phyloP scores from a whole-genome alignment of 345 rosid species.

The Lepidium didymum region DNA sequence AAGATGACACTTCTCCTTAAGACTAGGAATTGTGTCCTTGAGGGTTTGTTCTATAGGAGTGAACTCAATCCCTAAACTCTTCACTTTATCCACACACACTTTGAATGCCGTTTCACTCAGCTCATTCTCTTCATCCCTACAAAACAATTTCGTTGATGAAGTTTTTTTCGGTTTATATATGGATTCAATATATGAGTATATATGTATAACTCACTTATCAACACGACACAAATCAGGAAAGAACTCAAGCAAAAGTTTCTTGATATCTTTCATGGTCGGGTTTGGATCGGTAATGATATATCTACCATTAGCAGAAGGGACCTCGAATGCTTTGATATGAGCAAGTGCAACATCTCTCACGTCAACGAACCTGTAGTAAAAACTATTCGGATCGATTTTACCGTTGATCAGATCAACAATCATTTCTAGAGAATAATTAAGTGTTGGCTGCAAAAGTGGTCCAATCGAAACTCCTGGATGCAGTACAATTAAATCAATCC shows the following conservation, averaged over 20 bases:
- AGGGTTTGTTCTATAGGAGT: background rate
- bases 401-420: conserved; percentile 28
- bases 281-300: too few species aligned
- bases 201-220: conserved; percentile 15
- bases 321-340: conserved; percentile 43
- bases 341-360: conserved; percentile 48
- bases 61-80: conserved; percentile 3
- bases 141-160: too few species aligned
- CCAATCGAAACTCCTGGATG: conserved; percentile 39
- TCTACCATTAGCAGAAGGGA: conserved; percentile 37
- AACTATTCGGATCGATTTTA: too few species aligned
- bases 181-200: too few species aligned
- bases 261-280: background rate
- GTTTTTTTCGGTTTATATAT: too few species aligned
- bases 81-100: conserved; percentile 4
- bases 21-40: background rate
- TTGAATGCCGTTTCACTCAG: background rate
- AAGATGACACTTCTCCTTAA: background rate
- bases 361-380: conserved; percentile 39
- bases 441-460: conserved; percentile 35
- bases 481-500: conserved; percentile 30
- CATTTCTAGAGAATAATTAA: conserved; percentile 13
- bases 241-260: conserved; percentile 14
- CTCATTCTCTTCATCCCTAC: background rate
- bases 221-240: conserved; percentile 21